Base-by-base conservation (phyloP, 495 filamentous ascomycete genomes). In the Stereocaulon alpinum region DNA sequence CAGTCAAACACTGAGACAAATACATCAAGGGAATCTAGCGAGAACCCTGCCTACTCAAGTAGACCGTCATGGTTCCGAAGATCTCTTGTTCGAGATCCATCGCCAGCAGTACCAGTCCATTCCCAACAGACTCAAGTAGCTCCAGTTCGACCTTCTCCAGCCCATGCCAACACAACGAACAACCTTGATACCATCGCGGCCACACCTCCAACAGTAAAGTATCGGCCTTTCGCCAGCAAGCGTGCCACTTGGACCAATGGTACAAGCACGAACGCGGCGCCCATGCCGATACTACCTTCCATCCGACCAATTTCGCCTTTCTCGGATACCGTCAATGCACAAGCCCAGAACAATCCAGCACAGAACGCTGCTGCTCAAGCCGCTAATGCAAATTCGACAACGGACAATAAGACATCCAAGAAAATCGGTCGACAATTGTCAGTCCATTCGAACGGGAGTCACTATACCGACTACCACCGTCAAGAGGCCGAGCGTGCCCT, bases 381-480 rank as follows among this genome's bases (percentile, higher is more conserved):
- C 72, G 71, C 60, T 64, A 65, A 34, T 67, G 67, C 56, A 66
- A 61, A 14, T 49, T 58, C 68, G 44, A 59, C 67, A 37, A 67
- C 70, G n/a, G 82, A 86, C n/a, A 82, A 86, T 47, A 89, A 89
- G 69, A 75, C 77, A 4, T 81, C 81, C 56, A 94, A 92, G 77
- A 99, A 99, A 76, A 90, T 97, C 70, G 94, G 94, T 40, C 82
- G 94, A 41, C 94, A 99, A 70, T 73, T 99, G 18, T 99, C 94
- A 0, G 83, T 96, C 44, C 88, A 89, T n/a, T 97, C 94, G n/a
- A 83, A 83, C 63, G 88, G 86, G 40, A 94, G 92, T 66, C 87
- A 96, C 70, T 95, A 89, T 68, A 80, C 87, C 18, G 92, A 97
- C 64, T 72, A 85, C 59, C 89, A 95, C 68, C 77, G 91, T 53